These are phyloP conservation scores for Bipolaris victoriae DNA, from an alignment of 2,329 filamentous ascomycete species.

Conservation along the genomic window DNA sequence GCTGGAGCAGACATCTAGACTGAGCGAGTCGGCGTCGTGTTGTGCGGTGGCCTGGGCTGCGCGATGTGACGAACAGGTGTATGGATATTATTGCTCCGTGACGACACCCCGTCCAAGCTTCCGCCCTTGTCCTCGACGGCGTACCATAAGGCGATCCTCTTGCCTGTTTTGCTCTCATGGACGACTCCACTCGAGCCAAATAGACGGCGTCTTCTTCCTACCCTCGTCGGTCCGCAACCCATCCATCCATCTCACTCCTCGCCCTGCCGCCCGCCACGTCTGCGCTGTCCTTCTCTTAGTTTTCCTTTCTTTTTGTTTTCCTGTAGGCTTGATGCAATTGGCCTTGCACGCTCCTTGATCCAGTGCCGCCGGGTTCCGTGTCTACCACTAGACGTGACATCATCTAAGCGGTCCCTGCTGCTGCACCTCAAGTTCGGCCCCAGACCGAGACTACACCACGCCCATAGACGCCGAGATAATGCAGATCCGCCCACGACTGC, in stretches of 20 bases:
- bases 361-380: slow-evolving; percentile 14
- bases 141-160: slow-evolving; percentile 17
- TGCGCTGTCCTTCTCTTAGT: not conserved
- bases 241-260: not conserved
- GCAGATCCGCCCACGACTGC: slow-evolving; percentile 30
- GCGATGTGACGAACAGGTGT: slow-evolving; percentile 5
- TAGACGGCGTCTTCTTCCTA: slow-evolving; percentile 5
- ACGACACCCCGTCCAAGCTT: slow-evolving; percentile 16
- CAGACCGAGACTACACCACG: slow-evolving; percentile 8
- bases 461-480: slow-evolving; percentile 20
- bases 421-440: slow-evolving; percentile 5
- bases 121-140: slow-evolving; percentile 2
- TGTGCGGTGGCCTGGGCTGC: not conserved
- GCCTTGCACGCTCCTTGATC: slow-evolving; percentile 10
- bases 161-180: slow-evolving; percentile 16
- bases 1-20: not conserved
- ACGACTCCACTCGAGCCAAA: slow-evolving; percentile 7
- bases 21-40: not conserved
- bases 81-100: slow-evolving; percentile 7
- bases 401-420: slow-evolving; percentile 22
- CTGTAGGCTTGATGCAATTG: slow-evolving; percentile 4
- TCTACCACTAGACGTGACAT: slow-evolving; percentile 22
- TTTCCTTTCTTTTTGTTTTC: not conserved
- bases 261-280: not conserved
- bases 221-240: not conserved